Conservation (phyloP, 2,329 filamentous ascomycete genomes). For the Trichoderma sp. region DNA sequence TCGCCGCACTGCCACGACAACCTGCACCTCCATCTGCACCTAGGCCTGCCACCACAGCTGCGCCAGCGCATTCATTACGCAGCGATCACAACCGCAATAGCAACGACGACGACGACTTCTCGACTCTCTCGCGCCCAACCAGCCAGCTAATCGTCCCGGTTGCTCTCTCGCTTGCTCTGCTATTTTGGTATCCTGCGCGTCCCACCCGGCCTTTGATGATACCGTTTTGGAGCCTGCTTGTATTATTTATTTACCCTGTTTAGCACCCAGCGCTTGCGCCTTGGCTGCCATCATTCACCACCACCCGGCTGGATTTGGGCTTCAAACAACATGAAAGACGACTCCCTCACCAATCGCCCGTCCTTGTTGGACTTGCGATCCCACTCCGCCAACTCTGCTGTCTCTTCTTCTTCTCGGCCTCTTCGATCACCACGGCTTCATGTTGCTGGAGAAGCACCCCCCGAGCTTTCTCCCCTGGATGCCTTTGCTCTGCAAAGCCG, state of each 20-base stretch:
- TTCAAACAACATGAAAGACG: slow-evolving; percentile 8
- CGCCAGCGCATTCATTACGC: slow-evolving; percentile 5
- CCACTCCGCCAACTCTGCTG: slow-evolving; percentile 51
- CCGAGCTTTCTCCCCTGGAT: slow-evolving; percentile 89
- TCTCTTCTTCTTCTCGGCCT: slow-evolving; percentile 47
- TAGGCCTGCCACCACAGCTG: not conserved
- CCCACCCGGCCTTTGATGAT: slow-evolving; percentile 12
- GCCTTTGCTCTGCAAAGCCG: slow-evolving; percentile 92
- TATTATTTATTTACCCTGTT: slow-evolving; percentile 13
- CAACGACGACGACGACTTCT: not conserved
- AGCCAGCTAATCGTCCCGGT: not conserved
- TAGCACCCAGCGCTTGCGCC: slow-evolving; percentile 17
- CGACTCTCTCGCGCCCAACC: not conserved
- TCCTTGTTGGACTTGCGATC: slow-evolving; percentile 60
- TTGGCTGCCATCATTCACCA: slow-evolving; percentile 3
- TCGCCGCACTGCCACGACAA: slow-evolving; percentile 15
- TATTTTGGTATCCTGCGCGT: not conserved
- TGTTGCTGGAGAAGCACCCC: slow-evolving; percentile 77
- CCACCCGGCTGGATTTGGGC: slow-evolving; percentile 6
- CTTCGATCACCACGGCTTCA: slow-evolving; percentile 72
- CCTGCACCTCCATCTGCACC: slow-evolving; percentile 1
- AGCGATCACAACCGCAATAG: not conserved
- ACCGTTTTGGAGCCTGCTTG: not conserved
- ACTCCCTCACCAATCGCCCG: slow-evolving; percentile 54
- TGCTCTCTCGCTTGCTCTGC: not conserved